phyloP scores from a whole-genome alignment of 192 early-diverging fungal species.

The Backusella tuberculispora region DNA sequence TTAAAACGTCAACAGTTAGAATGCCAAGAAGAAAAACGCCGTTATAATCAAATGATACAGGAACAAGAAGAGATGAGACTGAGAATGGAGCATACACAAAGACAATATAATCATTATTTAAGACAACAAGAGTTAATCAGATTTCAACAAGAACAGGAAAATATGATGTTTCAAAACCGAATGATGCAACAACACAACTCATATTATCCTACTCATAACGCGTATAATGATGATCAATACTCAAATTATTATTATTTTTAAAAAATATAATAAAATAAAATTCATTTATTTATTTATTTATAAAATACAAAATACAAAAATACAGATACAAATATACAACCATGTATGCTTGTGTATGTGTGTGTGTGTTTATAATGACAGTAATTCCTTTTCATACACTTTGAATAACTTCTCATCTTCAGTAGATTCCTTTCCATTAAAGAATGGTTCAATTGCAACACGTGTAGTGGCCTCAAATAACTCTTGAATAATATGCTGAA shows the following conservation, averaged over 20 bases:
- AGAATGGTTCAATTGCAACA: conserved; percentile 43
- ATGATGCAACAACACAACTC: neutral
- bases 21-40: neutral
- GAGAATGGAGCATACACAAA: neutral
- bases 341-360: neutral
- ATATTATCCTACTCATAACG: neutral
- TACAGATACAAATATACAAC: neutral
- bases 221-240: neutral
- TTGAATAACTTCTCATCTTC: conserved; percentile 27
- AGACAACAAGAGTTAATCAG: neutral
- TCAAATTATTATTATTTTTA: neutral
- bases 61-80: neutral
- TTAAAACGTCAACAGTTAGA: conserved; percentile 17
- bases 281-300: neutral
- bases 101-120: neutral
- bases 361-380: conserved; percentile 8
- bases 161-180: conserved; percentile 1
- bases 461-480: conserved; percentile 58
- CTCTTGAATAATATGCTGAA: conserved; percentile 60
- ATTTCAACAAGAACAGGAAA: neutral
- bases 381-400: conserved; percentile 36
- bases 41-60: conserved; percentile 2
- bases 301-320: conserved; percentile 6
- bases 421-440: neutral
- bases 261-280: neutral